Evolutionary conservation across 202 grass and related monocot species (phyloP), one percentile per base, ranked within the genome.

Genomic region (Schoenoplectus tabernaemontani): DNA sequence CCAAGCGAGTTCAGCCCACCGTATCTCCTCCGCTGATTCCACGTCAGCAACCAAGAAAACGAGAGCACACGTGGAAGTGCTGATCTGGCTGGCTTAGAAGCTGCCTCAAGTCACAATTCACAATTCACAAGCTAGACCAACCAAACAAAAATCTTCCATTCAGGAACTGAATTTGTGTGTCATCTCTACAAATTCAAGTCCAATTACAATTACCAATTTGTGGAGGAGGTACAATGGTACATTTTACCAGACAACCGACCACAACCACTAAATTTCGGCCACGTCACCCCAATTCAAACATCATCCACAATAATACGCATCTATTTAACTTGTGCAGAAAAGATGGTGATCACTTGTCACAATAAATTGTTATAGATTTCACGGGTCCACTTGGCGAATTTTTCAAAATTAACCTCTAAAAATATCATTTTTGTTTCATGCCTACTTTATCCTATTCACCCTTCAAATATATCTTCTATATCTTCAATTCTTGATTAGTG

Each of bases 261-360:
- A 38, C 53, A 28, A 43, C 75, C 75, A 78, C 75, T 59, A 59
- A 11, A 41, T 23, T 3, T 23, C 50, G 16, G 53, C 75, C 75
- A 57, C 34, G 75, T 22, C 75, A 78, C 30, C 33, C 1, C 11
- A 9, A 8, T 59, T 59, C n/a, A 12, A 59, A 37, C 8, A 20
- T 59, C 50, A 78, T 59, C 57, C 57, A 78, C 75, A 39, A 32
- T 3, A n/a, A n/a, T n/a, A n/a, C n/a, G n/a, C n/a, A n/a, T n/a
- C n/a, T 20, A 15, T 66, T 11, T 64, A 32, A 58, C 30, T 64
- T 26, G 65, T n/a, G 0, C 9, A 13, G 0, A 26, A 78, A 78
- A 78, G 7, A 33, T 23, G 51, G 9, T 43, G 54, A 78, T n/a
- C n/a, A n/a, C n/a, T n/a, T n/a, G n/a, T 78, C 75, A 78, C 75